Evolutionary conservation across 2,329 filamentous ascomycete species (phyloP).

Genomic region (Cladobotryum mycophilum): DNA sequence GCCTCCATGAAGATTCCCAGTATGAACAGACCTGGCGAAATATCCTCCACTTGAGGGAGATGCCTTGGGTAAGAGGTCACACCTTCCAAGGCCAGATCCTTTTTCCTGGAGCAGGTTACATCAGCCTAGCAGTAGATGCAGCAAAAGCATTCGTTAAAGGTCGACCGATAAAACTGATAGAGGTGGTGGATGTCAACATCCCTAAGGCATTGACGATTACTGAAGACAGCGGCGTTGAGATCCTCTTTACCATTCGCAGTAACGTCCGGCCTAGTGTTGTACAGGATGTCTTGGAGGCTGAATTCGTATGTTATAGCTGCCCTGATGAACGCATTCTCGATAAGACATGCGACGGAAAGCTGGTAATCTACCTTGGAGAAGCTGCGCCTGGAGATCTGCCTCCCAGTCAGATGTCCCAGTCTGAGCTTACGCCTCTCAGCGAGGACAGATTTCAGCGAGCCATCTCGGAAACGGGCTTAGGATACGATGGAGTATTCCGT

Average conservation of each 20-base stretch:
- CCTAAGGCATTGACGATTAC: conserved; percentile 4
- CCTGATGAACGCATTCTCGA: background rate
- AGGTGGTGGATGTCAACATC: conserved; percentile 4
- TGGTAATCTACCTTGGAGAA: background rate
- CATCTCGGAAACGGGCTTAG: background rate
- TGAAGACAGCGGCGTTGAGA: conserved; percentile 1
- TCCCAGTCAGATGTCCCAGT: background rate
- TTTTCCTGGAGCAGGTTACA: conserved; percentile 34
- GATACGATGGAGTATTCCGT: background rate
- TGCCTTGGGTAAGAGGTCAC: conserved; percentile 36
- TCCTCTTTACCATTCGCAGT: background rate
- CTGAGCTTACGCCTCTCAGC: background rate
- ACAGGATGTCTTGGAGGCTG: background rate
- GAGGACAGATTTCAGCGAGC: background rate
- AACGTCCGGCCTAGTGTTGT: background rate
- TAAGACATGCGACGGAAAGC: background rate
- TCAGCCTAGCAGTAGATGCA: conserved; percentile 31
- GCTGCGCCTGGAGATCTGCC: conserved; percentile 11
- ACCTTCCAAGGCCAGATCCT: conserved; percentile 27
- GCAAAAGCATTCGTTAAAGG: conserved; percentile 8
- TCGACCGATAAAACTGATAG: conserved; percentile 1
- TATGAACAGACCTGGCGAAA: conserved; percentile 20
- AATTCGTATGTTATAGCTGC: background rate
- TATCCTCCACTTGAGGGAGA: conserved; percentile 17
- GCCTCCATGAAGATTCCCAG: conserved; percentile 6